Percentiles rank a stretch among this genome's conserved stretches.
Conservation (phyloP, 495 filamentous ascomycete species). For the Penicillium steckii region DNA sequence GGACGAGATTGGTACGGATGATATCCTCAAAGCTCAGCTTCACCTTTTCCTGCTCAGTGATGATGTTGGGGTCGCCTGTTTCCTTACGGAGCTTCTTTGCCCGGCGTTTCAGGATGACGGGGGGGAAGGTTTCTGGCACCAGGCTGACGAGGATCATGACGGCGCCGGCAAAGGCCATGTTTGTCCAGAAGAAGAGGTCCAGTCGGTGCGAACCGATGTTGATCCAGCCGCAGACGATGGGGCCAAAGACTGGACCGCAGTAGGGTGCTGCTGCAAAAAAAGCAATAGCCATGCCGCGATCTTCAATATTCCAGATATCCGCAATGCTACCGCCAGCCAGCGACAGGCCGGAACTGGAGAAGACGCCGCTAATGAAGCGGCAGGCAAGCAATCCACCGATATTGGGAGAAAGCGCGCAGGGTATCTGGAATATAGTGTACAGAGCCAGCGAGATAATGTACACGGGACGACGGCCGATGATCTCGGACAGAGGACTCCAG, state of each 20-base stretch:
- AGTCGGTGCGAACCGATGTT: slow-evolving; percentile 51
- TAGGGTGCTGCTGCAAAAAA: slow-evolving; percentile 56
- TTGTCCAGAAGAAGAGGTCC: slow-evolving; percentile 53
- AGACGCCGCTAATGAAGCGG: slow-evolving; percentile 58
- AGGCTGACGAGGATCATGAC: slow-evolving; percentile 47
- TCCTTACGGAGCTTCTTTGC: slow-evolving; percentile 52
- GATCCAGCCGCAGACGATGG: slow-evolving; percentile 58
- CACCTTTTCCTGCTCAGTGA: slow-evolving; percentile 45
- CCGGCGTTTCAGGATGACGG: slow-evolving; percentile 57
- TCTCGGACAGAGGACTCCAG: slow-evolving; percentile 70
- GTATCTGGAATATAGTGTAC: slow-evolving; percentile 58
- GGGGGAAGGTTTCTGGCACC: slow-evolving; percentile 63
- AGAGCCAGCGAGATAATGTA: slow-evolving; percentile 50
- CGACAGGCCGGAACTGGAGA: slow-evolving; percentile 59
- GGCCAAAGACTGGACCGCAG: slow-evolving; percentile 56
- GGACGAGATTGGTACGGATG: slow-evolving; percentile 46
- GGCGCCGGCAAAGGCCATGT: slow-evolving; percentile 40
- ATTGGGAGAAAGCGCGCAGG: slow-evolving; percentile 56
- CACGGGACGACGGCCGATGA: slow-evolving; percentile 64
- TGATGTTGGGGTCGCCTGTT: slow-evolving; percentile 56
- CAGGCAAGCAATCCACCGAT: slow-evolving; percentile 52
- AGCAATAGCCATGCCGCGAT: slow-evolving; percentile 59
- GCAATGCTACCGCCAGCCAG: slow-evolving; percentile 59
- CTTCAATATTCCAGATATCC: slow-evolving; percentile 59
- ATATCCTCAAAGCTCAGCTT: slow-evolving; percentile 35